These are phyloP conservation scores for Beauveria varroae DNA, from an alignment of 2,329 filamentous ascomycete species.

Conservation along the genomic window DNA sequence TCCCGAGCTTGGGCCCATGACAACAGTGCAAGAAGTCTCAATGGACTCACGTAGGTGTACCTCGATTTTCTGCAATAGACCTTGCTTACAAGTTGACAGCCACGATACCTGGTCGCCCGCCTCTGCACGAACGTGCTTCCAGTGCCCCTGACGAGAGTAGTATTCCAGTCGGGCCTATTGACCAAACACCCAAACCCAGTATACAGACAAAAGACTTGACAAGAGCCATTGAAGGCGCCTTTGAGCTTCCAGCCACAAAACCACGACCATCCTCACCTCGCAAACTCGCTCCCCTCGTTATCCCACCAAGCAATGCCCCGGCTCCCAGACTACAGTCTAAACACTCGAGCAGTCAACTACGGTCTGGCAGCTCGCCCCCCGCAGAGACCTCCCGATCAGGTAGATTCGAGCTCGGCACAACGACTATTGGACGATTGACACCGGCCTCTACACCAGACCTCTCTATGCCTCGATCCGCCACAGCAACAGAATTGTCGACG, in stretches of 20 bases:
- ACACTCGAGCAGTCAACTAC: constrained; percentile 37
- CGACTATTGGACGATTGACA: constrained; percentile 36
- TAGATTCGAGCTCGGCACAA: constrained; percentile 40
- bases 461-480: constrained; percentile 33
- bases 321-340: constrained; percentile 22
- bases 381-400: constrained; percentile 33
- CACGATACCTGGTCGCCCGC: constrained; percentile 58
- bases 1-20: constrained; percentile 59
- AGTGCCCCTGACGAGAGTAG: constrained; percentile 47
- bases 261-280: constrained; percentile 36
- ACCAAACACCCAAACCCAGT: constrained; percentile 10
- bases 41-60: constrained; percentile 62
- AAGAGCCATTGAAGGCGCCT: constrained; percentile 18
- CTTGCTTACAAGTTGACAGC: constrained; percentile 34
- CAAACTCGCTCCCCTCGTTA: constrained; percentile 49
- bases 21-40: constrained; percentile 56
- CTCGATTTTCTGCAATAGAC: neutral
- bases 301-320: constrained; percentile 30
- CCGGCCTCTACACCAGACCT: constrained; percentile 33
- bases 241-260: constrained; percentile 15
- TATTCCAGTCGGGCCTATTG: neutral
- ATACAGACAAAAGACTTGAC: constrained; percentile 19
- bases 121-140: constrained; percentile 56
- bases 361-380: constrained; percentile 35
- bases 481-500: constrained; percentile 26